These are phyloP conservation scores for Pichia californica DNA, from an alignment of 805 yeast species.

Conservation along the genomic window DNA sequence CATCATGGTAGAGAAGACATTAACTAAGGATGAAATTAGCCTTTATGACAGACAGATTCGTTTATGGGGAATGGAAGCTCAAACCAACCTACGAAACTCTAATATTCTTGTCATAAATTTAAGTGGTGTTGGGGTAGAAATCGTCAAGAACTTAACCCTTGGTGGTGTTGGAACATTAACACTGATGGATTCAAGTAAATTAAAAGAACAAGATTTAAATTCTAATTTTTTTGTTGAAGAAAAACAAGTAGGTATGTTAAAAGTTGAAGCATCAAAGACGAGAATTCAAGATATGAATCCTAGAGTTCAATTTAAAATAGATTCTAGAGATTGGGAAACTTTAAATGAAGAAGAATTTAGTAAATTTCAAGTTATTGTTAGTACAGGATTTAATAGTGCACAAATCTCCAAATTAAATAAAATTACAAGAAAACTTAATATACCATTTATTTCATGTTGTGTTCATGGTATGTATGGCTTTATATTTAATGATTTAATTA, in stretches of 20 bases:
- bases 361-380: conserved; percentile 65
- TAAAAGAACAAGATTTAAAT: conserved; percentile 55
- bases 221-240: conserved; percentile 68
- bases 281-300: conserved; percentile 72
- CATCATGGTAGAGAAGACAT: conserved; percentile 1
- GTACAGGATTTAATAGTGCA: conserved; percentile 50
- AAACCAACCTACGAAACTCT: conserved; percentile 66
- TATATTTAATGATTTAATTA: conserved; percentile 70
- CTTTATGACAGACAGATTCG: conserved; percentile 92
- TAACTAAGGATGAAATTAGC: conserved; percentile 66
- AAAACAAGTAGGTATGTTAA: conserved; percentile 46
- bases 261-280: conserved; percentile 47
- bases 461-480: conserved; percentile 80
- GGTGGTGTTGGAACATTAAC: conserved; percentile 82
- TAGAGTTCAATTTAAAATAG: conserved; percentile 49
- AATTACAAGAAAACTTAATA: conserved; percentile 45
- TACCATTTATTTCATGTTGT: conserved; percentile 65
- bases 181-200: conserved; percentile 52
- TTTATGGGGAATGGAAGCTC: conserved; percentile 95
- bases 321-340: conserved; percentile 11
- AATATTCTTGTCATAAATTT: conserved; percentile 63
- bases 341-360: conserved; percentile 35
- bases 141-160: conserved; percentile 74
- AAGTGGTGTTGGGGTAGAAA: conserved; percentile 76
- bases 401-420: conserved; percentile 45